phyloP scores from a whole-genome alignment of 306 rosid species.

The Cicer bijugum region DNA sequence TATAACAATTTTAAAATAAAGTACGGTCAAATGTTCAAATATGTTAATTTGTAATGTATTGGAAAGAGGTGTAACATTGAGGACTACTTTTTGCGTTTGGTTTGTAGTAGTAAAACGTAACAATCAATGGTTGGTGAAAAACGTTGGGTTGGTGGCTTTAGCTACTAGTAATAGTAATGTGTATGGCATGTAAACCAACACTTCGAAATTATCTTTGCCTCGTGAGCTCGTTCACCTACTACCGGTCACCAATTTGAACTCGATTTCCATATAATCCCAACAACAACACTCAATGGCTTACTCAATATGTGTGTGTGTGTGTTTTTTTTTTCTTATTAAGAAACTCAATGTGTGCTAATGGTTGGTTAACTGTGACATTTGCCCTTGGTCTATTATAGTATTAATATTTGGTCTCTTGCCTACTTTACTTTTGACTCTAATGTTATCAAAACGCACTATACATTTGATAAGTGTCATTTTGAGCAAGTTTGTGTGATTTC shows the following conservation, averaged over 20 bases:
- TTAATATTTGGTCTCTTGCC: neutral
- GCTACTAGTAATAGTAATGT: neutral
- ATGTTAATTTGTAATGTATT: neutral
- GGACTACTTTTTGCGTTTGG: conserved; percentile 1
- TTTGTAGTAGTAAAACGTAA: conserved; percentile 47
- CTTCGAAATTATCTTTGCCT: neutral
- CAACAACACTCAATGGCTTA: neutral
- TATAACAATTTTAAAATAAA: neutral
- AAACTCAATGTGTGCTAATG: neutral
- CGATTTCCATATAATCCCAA: neutral
- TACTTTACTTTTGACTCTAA: conserved; percentile 38
- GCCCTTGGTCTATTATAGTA: neutral
- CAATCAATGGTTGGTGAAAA: conserved; percentile 40
- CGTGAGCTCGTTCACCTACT: conserved; percentile 30
- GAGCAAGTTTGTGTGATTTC: conserved; percentile 22
- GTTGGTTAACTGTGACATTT: conserved; percentile 17
- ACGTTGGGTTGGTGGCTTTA: conserved; percentile 42
- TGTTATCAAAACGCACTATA: neutral
- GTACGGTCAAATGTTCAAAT: conserved; percentile 21
- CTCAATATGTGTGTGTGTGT: neutral
- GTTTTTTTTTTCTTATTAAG: too few relatives aligned
- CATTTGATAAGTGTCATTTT: neutral
- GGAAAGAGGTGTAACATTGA: neutral
- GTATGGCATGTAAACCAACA: conserved; percentile 35
- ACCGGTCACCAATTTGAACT: neutral